Evolutionary conservation across 2,329 filamentous ascomycete species (phyloP).

Genomic region (Kalmusia sp.): DNA sequence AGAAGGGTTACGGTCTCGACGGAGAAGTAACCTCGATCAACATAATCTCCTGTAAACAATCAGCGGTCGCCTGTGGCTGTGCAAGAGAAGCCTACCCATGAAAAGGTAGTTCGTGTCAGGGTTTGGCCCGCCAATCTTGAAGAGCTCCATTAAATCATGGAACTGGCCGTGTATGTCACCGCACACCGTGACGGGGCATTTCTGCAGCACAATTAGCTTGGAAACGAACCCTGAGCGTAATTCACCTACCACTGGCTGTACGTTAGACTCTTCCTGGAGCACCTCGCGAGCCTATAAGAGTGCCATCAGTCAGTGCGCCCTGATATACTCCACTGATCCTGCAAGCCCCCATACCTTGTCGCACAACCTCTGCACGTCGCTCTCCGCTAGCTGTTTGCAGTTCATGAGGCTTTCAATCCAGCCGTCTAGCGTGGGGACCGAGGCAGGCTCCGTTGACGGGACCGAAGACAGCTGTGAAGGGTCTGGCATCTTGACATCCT

Average conservation of each 20-base stretch:
- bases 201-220: slow-evolving; percentile 52
- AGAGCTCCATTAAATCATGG: slow-evolving; percentile 98
- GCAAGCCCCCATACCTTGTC: slow-evolving; percentile 74
- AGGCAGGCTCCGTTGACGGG: slow-evolving; percentile 80
- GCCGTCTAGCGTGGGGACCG: slow-evolving; percentile 91
- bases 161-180: slow-evolving; percentile 99
- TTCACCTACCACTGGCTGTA: slow-evolving; percentile 88
- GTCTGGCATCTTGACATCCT: slow-evolving; percentile 89
- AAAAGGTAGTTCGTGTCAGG: slow-evolving; percentile 99
- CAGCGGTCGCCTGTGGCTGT: not conserved
- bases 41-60: slow-evolving; percentile 77
- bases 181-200: slow-evolving; percentile 98
- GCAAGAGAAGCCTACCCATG: slow-evolving; percentile 71
- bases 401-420: slow-evolving; percentile 99
- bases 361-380: slow-evolving; percentile 94
- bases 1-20: slow-evolving; percentile 96
- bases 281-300: slow-evolving; percentile 85
- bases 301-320: slow-evolving; percentile 20
- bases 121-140: slow-evolving; percentile 97
- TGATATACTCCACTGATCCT: not conserved
- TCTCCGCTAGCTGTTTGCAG: slow-evolving; percentile 97
- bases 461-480: slow-evolving; percentile 72
- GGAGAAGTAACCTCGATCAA: slow-evolving; percentile 97
- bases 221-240: not conserved
- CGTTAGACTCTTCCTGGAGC: slow-evolving; percentile 96